Percentiles rank a stretch among this genome's conserved stretches.
Conservation (phyloP, 768 basidiomycete genomes). For the Lentinula boryana region DNA sequence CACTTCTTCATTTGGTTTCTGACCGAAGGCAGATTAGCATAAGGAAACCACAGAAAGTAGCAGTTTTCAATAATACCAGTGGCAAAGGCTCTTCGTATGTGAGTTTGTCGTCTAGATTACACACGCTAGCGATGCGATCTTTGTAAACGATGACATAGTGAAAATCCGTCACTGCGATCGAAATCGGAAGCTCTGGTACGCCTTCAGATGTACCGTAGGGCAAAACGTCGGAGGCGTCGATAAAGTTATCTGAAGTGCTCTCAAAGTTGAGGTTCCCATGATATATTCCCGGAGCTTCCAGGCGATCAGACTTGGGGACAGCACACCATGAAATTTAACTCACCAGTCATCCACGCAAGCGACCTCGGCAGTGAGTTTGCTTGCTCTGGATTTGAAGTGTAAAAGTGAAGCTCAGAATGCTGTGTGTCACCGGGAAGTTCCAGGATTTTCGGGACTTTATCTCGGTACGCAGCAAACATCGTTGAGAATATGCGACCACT, state of each 20-base stretch:
- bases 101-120: constrained; percentile 71
- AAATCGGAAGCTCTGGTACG: constrained; percentile 51
- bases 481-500: constrained; percentile 66
- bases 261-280: constrained; percentile 75
- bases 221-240: constrained; percentile 72
- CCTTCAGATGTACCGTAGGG: constrained; percentile 57
- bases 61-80: constrained; percentile 39
- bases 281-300: constrained; percentile 79
- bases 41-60: not conserved
- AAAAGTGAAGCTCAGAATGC: constrained; percentile 79
- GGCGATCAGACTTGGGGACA: not conserved
- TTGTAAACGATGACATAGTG: constrained; percentile 85
- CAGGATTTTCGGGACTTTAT: constrained; percentile 80
- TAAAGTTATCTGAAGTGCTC: constrained; percentile 61
- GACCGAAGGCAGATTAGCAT: not conserved
- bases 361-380: constrained; percentile 62
- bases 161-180: constrained; percentile 84
- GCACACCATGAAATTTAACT: constrained; percentile 11
- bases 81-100: constrained; percentile 83
- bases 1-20: constrained; percentile 75
- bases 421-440: constrained; percentile 80
- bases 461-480: constrained; percentile 70
- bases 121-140: constrained; percentile 73
- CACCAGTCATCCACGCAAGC: constrained; percentile 92
- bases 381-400: constrained; percentile 64